Base-by-base conservation (phyloP, 1,284 basidiomycete species). In the Anthracocystis walkeri region DNA sequence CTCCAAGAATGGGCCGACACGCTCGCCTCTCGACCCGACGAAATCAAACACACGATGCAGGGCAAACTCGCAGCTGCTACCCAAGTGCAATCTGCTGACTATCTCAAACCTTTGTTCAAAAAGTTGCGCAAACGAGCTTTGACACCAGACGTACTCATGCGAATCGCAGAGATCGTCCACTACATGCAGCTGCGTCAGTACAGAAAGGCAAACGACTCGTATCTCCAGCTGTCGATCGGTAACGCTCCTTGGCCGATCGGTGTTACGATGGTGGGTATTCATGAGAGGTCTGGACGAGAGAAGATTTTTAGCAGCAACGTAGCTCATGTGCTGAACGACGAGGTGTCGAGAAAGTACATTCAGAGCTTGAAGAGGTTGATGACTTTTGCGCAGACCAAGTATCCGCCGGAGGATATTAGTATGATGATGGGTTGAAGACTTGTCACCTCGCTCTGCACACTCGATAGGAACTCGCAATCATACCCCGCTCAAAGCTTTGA, bases 171-270 rank as follows among this genome's bases (percentile, higher is more conserved):
- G 86, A 97, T 99, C 67, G 93, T 98, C 2, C 93, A 98, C 82
- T 88, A 94, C 86, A 95, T 97, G 92, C 97, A 99, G 85, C 92
- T 90, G 76, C 90, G 97, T 29, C 90, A 95, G 85, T 99, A 99
- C 82, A 92, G 97, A 81, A 90, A 89, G 65, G 97, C 97, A 0
- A 99, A 99, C 82, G 97, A 99, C 84, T 92, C 95, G 0, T 99
- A 99, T 86, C 90, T 99, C 18, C 92, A 96, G 25, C 88, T 99
- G 35, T 95, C 93, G 4, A 99, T 99, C 71, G 97, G 97, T 18
- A 99, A 97, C 83, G 96, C 97, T 0, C 95, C 97, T 1, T 99
- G 97, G 97, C 97, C 97, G 0, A 98, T 99, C 82, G 97, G 97
- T 59, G 97, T 99, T 6, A 99, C 97, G 65, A 96, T 96, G 92